Evolutionary conservation across 805 yeast genomes (phyloP).

Genomic region (Starmerella vaccinii): DNA sequence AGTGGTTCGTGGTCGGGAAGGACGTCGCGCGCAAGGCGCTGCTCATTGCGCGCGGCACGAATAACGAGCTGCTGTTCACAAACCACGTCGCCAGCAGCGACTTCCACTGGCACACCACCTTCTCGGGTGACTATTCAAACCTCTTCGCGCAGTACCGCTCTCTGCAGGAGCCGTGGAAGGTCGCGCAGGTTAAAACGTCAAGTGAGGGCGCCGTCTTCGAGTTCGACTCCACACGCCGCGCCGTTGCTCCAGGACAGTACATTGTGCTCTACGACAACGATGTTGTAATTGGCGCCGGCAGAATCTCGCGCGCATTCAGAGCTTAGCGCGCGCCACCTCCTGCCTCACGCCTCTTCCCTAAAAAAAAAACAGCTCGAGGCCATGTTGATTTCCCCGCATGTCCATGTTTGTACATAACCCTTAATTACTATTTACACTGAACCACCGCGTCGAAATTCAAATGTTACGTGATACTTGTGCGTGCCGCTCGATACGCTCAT

Average conservation of each 20-base stretch:
- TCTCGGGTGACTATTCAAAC: conserved; percentile 19
- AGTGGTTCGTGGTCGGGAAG: conserved; percentile 81
- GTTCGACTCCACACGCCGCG: conserved; percentile 44
- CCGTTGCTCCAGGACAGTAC: conserved; percentile 85
- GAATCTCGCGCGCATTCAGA: conserved; percentile 5
- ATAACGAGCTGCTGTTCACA: conserved; percentile 47
- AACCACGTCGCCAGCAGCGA: conserved; percentile 36
- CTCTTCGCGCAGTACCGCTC: conserved; percentile 61
- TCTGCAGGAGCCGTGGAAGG: conserved; percentile 47
- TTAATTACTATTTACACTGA: neutral
- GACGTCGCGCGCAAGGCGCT: conserved; percentile 54
- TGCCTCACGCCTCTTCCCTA: too few relatives aligned
- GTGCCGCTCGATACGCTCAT: neutral
- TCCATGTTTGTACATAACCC: neutral
- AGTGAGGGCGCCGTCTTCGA: conserved; percentile 29
- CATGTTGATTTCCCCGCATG: too few relatives aligned
- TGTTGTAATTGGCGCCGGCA: conserved; percentile 50
- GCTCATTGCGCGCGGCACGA: conserved; percentile 63
- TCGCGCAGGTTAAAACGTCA: conserved; percentile 21
- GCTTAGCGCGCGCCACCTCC: too few relatives aligned
- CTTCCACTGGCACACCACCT: conserved; percentile 42
- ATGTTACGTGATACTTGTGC: too few relatives aligned
- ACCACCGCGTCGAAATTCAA: too few relatives aligned
- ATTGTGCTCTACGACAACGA: conserved; percentile 61
- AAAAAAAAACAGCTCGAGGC: too few relatives aligned